phyloP scores from a whole-genome alignment of 176 grass and related monocot genomes.

The Echinochloa phyllopogon region DNA sequence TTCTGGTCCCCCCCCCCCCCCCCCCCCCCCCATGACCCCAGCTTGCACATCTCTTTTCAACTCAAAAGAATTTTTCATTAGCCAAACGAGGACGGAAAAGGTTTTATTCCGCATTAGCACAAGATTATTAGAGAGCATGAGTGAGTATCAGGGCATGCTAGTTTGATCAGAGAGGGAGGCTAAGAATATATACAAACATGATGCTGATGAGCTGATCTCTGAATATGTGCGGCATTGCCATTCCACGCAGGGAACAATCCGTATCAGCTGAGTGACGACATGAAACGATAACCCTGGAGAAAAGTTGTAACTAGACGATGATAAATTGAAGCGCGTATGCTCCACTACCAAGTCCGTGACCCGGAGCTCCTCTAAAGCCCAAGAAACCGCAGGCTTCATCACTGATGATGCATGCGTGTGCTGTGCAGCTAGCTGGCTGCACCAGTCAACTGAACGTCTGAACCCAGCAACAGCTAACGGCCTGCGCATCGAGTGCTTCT shows the following conservation, averaged over 20 bases:
- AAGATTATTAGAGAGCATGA: not conserved
- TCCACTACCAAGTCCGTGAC: not conserved
- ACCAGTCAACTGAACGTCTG: not conserved
- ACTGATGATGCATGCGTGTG: not conserved
- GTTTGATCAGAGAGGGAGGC: not conserved
- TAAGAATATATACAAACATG: not conserved
- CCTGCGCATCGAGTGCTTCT: slow-evolving; percentile 1
- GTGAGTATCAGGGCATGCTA: slow-evolving; percentile 4
- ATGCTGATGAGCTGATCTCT: not conserved
- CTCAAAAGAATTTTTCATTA: too few species aligned
- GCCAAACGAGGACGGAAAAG: too few species aligned
- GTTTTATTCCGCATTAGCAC: too few species aligned
- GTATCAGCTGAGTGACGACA: not conserved
- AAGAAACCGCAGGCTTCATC: not conserved
- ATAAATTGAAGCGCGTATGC: slow-evolving; percentile 6
- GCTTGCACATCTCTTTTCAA: too few species aligned
- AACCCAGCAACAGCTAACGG: not conserved
- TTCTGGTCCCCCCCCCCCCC: too few species aligned
- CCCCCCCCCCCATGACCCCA: too few species aligned
- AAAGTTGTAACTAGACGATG: not conserved
- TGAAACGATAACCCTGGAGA: not conserved
- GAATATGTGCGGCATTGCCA: not conserved
- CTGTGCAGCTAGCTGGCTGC: not conserved
- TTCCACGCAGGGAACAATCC: not conserved
- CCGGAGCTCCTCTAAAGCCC: not conserved